These are phyloP conservation scores for Pseudofabraea citricarpa DNA, from an alignment of 2,329 filamentous ascomycete species.

Conservation along the genomic window DNA sequence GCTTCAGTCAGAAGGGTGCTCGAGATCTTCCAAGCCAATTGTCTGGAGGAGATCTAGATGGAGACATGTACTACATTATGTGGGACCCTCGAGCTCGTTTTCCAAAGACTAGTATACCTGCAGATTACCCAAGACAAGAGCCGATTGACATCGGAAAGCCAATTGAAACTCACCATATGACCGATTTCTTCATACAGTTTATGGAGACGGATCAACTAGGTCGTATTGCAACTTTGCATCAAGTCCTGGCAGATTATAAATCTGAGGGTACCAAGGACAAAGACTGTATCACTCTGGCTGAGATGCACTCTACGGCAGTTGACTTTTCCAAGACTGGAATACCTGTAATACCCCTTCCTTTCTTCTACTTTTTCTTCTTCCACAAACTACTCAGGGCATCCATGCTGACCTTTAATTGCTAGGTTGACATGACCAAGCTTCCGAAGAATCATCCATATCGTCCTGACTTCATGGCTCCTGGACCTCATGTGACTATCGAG, in stretches of 20 bases:
- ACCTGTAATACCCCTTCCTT: slow-evolving; percentile 32
- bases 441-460: slow-evolving; percentile 25
- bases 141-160: slow-evolving; percentile 49
- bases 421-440: slow-evolving; percentile 21
- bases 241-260: slow-evolving; percentile 57
- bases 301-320: slow-evolving; percentile 65
- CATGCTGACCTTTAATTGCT: neutral
- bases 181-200: slow-evolving; percentile 74
- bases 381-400: neutral
- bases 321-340: slow-evolving; percentile 75
- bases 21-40: slow-evolving; percentile 76
- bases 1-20: slow-evolving; percentile 66
- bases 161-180: slow-evolving; percentile 61
- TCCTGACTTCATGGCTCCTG: slow-evolving; percentile 50
- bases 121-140: slow-evolving; percentile 60
- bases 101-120: slow-evolving; percentile 44
- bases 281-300: slow-evolving; percentile 51
- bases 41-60: slow-evolving; percentile 78
- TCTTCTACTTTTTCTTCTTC: neutral
- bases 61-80: slow-evolving; percentile 77
- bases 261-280: slow-evolving; percentile 43
- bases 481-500: slow-evolving; percentile 37
- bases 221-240: slow-evolving; percentile 59
- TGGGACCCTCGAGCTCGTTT: slow-evolving; percentile 56
- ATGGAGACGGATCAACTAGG: slow-evolving; percentile 65